Evolutionary conservation across 2,329 filamentous ascomycete genomes (phyloP).

Genomic region (Colletotrichum limetticola): DNA sequence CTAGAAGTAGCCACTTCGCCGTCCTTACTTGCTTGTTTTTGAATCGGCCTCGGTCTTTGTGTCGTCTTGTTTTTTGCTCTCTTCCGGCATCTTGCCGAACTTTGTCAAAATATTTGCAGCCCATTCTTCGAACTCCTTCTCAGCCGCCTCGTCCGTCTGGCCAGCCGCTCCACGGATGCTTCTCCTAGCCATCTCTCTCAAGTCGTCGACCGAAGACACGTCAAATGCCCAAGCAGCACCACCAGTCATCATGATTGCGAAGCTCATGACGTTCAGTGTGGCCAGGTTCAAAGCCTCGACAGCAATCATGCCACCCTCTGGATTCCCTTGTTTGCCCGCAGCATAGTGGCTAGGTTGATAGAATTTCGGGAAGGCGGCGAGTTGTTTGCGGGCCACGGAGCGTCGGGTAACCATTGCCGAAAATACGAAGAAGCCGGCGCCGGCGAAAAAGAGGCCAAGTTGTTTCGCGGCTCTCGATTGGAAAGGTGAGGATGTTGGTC

Average conservation of each 20-base stretch:
- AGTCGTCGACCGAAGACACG: constrained; percentile 75
- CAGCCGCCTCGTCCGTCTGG: constrained; percentile 59
- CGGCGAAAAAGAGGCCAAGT: constrained; percentile 77
- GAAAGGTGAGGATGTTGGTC: constrained; percentile 31
- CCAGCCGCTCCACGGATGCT: constrained; percentile 47
- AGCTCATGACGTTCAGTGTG: constrained; percentile 83
- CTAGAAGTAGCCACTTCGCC: constrained; percentile 30
- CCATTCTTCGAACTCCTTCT: constrained; percentile 72
- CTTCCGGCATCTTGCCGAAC: constrained; percentile 47
- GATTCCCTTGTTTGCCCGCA: constrained; percentile 51
- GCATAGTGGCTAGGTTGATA: constrained; percentile 72
- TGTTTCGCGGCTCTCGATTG: constrained; percentile 53
- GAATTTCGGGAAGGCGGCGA: constrained; percentile 74
- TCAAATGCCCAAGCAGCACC: constrained; percentile 82
- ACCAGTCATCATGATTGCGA: constrained; percentile 79
- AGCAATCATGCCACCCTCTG: constrained; percentile 78
- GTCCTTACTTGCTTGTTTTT: constrained; percentile 31
- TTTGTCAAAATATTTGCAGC: constrained; percentile 68
- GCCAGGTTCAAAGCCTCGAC: constrained; percentile 86
- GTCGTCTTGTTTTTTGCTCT: neutral
- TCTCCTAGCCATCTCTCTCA: constrained; percentile 63
- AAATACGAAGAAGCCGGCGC: constrained; percentile 78
- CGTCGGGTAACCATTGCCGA: constrained; percentile 79
- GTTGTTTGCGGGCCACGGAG: constrained; percentile 71
- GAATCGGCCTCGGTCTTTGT: constrained; percentile 14